Percentiles rank a stretch among this genome's conserved stretches.
These are phyloP conservation scores for Boletus coccyginus DNA, from an alignment of 768 basidiomycete genomes.

Conservation along the genomic window DNA sequence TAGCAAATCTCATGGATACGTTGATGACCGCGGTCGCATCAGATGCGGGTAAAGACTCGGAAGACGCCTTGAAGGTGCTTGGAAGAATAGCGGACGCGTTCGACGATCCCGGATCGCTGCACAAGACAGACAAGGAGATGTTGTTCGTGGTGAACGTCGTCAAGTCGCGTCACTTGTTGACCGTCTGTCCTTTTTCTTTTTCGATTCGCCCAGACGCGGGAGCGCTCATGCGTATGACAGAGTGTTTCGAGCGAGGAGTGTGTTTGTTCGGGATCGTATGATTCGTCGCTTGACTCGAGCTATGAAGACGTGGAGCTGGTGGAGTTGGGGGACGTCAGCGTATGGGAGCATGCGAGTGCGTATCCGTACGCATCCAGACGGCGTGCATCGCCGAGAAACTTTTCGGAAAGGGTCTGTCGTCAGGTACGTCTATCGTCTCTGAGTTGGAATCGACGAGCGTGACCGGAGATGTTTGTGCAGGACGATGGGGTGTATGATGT, in stretches of 20 bases:
- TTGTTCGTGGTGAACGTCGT: slow-evolving; percentile 23
- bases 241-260: slow-evolving; percentile 17
- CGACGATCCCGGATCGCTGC: slow-evolving; percentile 18
- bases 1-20: slow-evolving; percentile 3
- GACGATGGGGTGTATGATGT: slow-evolving; percentile 16
- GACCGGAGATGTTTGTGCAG: slow-evolving; percentile 12
- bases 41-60: not conserved
- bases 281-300: slow-evolving; percentile 12
- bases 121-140: slow-evolving; percentile 19
- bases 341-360: slow-evolving; percentile 15
- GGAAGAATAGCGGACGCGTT: slow-evolving; percentile 31
- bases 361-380: slow-evolving; percentile 13
- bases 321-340: slow-evolving; percentile 7
- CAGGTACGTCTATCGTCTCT: slow-evolving; percentile 13
- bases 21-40: not conserved
- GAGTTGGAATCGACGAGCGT: not conserved
- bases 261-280: slow-evolving; percentile 3
- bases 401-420: not conserved
- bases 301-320: slow-evolving; percentile 17
- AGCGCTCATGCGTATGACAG: slow-evolving; percentile 2
- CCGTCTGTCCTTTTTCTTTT: slow-evolving; percentile 13
- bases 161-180: slow-evolving; percentile 18
- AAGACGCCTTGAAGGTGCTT: slow-evolving; percentile 23
- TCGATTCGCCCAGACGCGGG: not conserved
- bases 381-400: not conserved